Evolutionary conservation across 2,329 filamentous ascomycete species (phyloP).

Genomic region (Incumbomyces delicatus): DNA sequence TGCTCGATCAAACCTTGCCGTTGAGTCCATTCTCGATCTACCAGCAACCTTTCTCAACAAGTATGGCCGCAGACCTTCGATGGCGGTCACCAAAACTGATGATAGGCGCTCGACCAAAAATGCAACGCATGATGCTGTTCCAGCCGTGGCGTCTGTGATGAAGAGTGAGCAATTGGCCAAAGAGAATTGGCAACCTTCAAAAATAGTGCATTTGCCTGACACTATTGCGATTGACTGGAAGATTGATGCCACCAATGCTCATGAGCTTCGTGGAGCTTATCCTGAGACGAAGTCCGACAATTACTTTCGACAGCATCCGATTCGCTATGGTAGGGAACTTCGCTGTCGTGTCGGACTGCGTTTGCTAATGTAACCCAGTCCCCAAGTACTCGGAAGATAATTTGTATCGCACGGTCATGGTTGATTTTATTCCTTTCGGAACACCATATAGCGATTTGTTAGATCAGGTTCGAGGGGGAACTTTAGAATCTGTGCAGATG

Average conservation of each 20-base stretch:
- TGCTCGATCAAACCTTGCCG: too few species aligned
- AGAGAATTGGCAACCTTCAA: neutral
- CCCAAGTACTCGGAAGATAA: conserved; percentile 15
- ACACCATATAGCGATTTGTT: conserved; percentile 15
- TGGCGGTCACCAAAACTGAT: too few species aligned
- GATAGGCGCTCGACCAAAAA: neutral
- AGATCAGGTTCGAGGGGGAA: conserved; percentile 12
- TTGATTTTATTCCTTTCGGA: conserved; percentile 17
- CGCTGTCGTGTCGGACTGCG: neutral
- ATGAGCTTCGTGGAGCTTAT: neutral
- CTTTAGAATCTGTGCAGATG: conserved; percentile 17
- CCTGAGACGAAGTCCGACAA: neutral
- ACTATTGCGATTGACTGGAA: conserved; percentile 4
- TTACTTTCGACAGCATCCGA: conserved; percentile 3
- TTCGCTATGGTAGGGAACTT: conserved; percentile 5
- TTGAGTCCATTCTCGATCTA: neutral
- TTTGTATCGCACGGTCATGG: conserved; percentile 20
- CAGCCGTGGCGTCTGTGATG: neutral
- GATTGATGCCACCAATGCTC: neutral
- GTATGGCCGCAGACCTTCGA: conserved; percentile 7
- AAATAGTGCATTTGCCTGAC: conserved; percentile 1
- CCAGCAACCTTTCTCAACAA: conserved; percentile 11
- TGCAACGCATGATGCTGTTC: neutral
- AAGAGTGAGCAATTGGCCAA: neutral
- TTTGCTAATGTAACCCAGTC: conserved; percentile 10